Conservation (phyloP, 352 stramenopile species). For the Pythium aristosporum region DNA sequence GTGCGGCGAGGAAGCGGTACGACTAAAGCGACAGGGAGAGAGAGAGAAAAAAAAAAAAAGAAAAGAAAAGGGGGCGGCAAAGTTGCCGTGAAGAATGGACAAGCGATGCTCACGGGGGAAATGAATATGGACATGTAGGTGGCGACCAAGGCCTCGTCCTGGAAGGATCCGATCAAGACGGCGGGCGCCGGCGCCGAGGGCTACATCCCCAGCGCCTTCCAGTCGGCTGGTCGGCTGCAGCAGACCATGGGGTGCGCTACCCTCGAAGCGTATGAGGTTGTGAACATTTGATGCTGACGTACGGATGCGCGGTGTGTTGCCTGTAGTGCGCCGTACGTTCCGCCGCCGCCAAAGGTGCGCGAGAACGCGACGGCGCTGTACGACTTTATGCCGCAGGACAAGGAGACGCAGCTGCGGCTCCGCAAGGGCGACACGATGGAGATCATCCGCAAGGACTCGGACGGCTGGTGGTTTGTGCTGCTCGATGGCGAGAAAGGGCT, state of each 20-base stretch:
- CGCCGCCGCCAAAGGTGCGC: conserved; percentile 20
- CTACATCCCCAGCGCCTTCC: conserved; percentile 70
- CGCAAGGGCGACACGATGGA: conserved; percentile 70
- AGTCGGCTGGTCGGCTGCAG: conserved; percentile 46
- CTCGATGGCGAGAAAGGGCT: conserved; percentile 77
- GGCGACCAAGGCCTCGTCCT: conserved; percentile 40
- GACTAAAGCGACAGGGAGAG: not conserved
- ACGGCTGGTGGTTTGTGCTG: conserved; percentile 84
- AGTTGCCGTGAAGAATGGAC: not conserved
- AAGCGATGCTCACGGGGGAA: not conserved
- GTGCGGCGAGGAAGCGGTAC: conserved; percentile 63
- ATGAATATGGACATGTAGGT: conserved; percentile 13
- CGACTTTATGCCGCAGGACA: conserved; percentile 73
- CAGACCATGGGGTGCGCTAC: conserved; percentile 48
- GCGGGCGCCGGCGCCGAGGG: conserved; percentile 37
- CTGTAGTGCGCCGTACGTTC: conserved; percentile 18
- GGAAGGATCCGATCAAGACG: conserved; percentile 49
- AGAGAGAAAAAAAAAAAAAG: not conserved
- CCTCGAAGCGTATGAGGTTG: not conserved
- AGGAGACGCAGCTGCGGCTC: conserved; percentile 62
- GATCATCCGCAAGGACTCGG: conserved; percentile 78
- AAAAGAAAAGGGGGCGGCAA: not conserved
- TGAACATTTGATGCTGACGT: not conserved
- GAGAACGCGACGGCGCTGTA: conserved; percentile 75
- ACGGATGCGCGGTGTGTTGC: not conserved